Evolutionary conservation across 2,329 filamentous ascomycete species (phyloP), one percentile per base, ranked within the genome.

Genomic region (Dothiorella sarmentorum): DNA sequence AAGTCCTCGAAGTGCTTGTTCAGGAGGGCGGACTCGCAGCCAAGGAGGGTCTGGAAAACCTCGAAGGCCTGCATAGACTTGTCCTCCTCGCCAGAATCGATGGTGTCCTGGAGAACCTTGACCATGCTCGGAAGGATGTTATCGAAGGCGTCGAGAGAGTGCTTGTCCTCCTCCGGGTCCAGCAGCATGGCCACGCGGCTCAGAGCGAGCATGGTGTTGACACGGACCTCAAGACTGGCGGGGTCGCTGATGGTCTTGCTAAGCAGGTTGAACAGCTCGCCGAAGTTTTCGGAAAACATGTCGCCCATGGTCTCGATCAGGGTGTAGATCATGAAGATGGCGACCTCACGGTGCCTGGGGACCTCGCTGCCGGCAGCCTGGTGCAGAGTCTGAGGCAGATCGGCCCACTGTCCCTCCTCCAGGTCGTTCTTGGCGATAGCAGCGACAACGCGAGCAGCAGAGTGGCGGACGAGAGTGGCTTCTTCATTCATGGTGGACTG

Each of bases 31-130:
- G 90, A 88, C 72, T 97, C 93, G 73, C 91, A 96, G 63, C 89
- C 89, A 56, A 99, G 84, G 68, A 97, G 87, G 52, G 90, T 94
- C 79, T 97, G 94, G 83, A 97, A 96, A 65, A 96, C 91, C 72
- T 97, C 94, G 67, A 97, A 99, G 24, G 91, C 85, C 71, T 93
- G 87, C 80, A 93, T 90, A 66, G 89, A 87, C 71, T 89, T 88
- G 71, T 96, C 92, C 67, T 97, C 92, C 67, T 97, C 89, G 59
- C 84, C 83, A 59, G 83, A 82, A 67, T 91, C 84, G 60, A 97
- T 89, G 24, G 89, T 85, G 63, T 87, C 83, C 81, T 96, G 94
- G 64, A 97, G 82, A 10, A 97, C 90, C 63, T 86, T 84, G 61
- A 97, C 93, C 88, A 97, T 94, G 67, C 85, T 78, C 10, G 94